These are phyloP conservation scores for Mallotus japonicus DNA, from an alignment of 441 rosid species.

Conservation along the genomic window DNA sequence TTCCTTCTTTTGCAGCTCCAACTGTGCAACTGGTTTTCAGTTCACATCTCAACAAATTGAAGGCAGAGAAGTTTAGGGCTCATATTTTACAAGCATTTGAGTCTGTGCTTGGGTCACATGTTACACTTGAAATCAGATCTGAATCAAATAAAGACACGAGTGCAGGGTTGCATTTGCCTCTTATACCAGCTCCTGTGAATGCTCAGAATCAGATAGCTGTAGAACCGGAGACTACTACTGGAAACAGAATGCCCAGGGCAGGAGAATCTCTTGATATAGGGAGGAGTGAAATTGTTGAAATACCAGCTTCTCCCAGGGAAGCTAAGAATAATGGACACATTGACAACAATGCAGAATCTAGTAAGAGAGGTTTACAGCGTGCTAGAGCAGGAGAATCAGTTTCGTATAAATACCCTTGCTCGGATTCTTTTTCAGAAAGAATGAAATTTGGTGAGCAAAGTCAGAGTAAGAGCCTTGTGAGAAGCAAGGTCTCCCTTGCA, in stretches of 20 bases:
- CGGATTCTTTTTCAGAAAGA: conserved; percentile 45
- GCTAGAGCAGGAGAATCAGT: conserved; percentile 30
- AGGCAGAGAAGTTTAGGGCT: conserved; percentile 75
- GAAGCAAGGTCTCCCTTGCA: conserved; percentile 88
- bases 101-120: conserved; percentile 72
- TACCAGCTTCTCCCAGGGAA: conserved; percentile 50
- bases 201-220: conserved; percentile 33
- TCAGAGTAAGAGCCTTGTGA: conserved; percentile 79
- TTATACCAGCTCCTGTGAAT: conserved; percentile 42
- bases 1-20: conserved; percentile 64
- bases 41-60: conserved; percentile 57
- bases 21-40: conserved; percentile 82
- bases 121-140: conserved; percentile 82
- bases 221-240: conserved; percentile 23
- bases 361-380: conserved; percentile 34
- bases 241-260: conserved; percentile 32
- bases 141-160: conserved; percentile 47
- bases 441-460: conserved; percentile 53
- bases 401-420: conserved; percentile 31
- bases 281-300: conserved; percentile 85
- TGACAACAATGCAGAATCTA: conserved; percentile 32
- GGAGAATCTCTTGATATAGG: conserved; percentile 39
- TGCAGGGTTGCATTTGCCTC: conserved; percentile 36
- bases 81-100: conserved; percentile 88
- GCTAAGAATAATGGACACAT: conserved; percentile 27